Evolutionary conservation across 345 rosid genomes (phyloP).

Genomic region (Punica granatum): DNA sequence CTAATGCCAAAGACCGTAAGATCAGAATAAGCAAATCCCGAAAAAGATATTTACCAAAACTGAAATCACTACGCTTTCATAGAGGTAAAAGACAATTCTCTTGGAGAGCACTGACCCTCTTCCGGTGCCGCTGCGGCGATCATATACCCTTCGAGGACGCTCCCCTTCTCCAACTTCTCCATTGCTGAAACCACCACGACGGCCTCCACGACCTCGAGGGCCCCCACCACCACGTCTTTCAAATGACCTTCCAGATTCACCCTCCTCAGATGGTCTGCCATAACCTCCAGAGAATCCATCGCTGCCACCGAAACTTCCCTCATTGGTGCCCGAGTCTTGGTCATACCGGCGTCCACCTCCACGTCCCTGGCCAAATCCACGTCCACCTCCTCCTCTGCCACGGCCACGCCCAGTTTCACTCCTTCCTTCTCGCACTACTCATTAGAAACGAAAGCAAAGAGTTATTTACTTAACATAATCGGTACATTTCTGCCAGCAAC

Average conservation of each 20-base stretch:
- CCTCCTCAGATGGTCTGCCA: constrained; percentile 54
- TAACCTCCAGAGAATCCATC: constrained; percentile 53
- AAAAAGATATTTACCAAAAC: not conserved
- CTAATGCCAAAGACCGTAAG: constrained; percentile 22
- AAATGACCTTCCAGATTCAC: constrained; percentile 45
- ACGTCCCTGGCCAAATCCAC: constrained; percentile 20
- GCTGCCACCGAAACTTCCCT: constrained; percentile 28
- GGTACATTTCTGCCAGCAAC: not conserved
- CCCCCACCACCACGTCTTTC: constrained; percentile 21
- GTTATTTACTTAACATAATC: not conserved
- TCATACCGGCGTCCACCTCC: constrained; percentile 51
- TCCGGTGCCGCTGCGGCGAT: constrained; percentile 93
- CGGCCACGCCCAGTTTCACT: constrained; percentile 66
- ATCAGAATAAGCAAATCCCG: not conserved
- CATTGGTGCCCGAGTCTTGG: constrained; percentile 47
- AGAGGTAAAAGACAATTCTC: not conserved
- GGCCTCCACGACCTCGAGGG: constrained; percentile 75
- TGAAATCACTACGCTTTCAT: not conserved
- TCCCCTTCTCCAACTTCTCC: constrained; percentile 68
- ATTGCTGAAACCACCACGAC: constrained; percentile 61
- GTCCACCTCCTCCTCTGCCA: constrained; percentile 38
- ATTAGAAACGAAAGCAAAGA: not conserved
- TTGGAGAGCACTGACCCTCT: constrained; percentile 56
- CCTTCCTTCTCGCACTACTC: constrained; percentile 66
- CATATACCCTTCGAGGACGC: constrained; percentile 54